Conservation (phyloP, 768 basidiomycete genomes). For the Chiua virens region DNA sequence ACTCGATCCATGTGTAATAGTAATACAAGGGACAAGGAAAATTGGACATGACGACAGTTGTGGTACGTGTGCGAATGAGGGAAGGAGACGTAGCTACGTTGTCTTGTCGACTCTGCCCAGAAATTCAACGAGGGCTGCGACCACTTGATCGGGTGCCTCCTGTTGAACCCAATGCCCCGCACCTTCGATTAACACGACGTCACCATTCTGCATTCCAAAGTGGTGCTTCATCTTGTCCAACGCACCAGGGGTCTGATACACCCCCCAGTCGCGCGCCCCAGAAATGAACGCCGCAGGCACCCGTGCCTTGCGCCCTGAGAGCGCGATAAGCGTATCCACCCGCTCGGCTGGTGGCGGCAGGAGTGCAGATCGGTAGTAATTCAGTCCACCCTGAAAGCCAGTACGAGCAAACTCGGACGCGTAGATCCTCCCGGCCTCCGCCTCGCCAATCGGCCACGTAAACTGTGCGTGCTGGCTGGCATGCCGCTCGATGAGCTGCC, state of each 20-base stretch:
- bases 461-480: conserved; percentile 28
- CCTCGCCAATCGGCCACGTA: conserved; percentile 50
- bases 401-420: conserved; percentile 48
- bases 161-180: conserved; percentile 70
- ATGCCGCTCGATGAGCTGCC: conserved; percentile 40
- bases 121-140: conserved; percentile 42
- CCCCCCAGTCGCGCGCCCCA: conserved; percentile 60
- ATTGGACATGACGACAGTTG: background rate
- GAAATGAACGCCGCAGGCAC: conserved; percentile 59
- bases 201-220: conserved; percentile 39
- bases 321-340: conserved; percentile 43
- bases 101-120: conserved; percentile 26
- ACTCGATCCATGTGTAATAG: conserved; percentile 15
- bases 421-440: conserved; percentile 44
- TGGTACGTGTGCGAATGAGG: too few species aligned
- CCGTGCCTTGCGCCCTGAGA: conserved; percentile 45
- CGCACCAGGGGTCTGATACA: conserved; percentile 53
- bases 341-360: conserved; percentile 33
- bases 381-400: conserved; percentile 65
- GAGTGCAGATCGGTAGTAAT: conserved; percentile 48
- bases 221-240: conserved; percentile 40
- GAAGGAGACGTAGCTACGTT: background rate
- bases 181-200: conserved; percentile 51
- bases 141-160: conserved; percentile 46
- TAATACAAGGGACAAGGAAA: conserved; percentile 8